Conservation (phyloP, 164 flowering plant genomes). For the Kalanchoe fedtschenkoi region DNA sequence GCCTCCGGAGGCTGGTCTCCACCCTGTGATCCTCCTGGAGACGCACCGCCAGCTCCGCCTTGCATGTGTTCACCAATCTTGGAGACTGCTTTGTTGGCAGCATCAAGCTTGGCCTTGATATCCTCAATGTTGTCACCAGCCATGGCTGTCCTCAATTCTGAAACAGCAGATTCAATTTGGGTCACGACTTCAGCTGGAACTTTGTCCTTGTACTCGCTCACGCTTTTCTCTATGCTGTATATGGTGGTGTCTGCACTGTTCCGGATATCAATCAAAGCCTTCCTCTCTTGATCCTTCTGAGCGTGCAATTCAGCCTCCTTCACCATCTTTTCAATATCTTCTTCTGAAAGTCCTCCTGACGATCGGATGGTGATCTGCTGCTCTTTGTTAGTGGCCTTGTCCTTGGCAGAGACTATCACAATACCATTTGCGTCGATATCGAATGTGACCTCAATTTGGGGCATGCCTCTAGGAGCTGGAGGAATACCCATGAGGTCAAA, state of each 20-base stretch:
- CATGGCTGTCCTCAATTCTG: slow-evolving; percentile 21
- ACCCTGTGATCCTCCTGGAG: slow-evolving; percentile 10
- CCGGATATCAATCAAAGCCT: slow-evolving; percentile 20
- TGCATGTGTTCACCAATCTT: slow-evolving; percentile 29
- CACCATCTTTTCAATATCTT: slow-evolving; percentile 22
- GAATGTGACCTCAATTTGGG: slow-evolving; percentile 25
- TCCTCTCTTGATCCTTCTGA: slow-evolving; percentile 22
- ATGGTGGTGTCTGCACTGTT: slow-evolving; percentile 26
- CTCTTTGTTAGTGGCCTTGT: slow-evolving; percentile 22
- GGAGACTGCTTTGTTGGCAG: slow-evolving; percentile 23
- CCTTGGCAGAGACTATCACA: slow-evolving; percentile 25
- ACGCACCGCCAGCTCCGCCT: slow-evolving; percentile 12
- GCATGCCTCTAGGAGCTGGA: slow-evolving; percentile 26
- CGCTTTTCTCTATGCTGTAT: slow-evolving; percentile 25
- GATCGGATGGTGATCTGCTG: slow-evolving; percentile 27
- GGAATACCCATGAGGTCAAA: slow-evolving; percentile 27
- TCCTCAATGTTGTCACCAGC: slow-evolving; percentile 19
- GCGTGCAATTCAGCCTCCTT: slow-evolving; percentile 25
- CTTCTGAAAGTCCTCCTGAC: slow-evolving; percentile 28
- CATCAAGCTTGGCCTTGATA: slow-evolving; percentile 21
- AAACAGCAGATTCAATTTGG: slow-evolving; percentile 21
- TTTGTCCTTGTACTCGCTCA: slow-evolving; percentile 22
- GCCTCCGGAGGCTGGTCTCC: slow-evolving; percentile 22
- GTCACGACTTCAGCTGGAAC: slow-evolving; percentile 17
- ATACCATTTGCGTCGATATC: too few relatives aligned